A percentile compares a stretch with the other conserved stretches of the same genome.
Conservation (phyloP, 305 asterid species). For the Fraxinus velutina region DNA sequence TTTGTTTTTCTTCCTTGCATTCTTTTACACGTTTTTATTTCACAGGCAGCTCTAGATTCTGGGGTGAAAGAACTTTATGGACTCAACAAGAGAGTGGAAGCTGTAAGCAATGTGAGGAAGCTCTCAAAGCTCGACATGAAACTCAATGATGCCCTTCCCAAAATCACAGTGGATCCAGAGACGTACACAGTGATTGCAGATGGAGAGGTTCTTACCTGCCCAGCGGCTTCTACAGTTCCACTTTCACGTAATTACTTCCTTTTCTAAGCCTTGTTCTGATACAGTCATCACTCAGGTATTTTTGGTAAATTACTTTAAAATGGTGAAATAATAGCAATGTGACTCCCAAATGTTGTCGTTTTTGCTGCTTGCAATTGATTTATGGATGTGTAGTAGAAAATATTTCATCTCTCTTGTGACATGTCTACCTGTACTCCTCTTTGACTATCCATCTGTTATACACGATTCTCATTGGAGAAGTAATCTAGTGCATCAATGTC, state of each 20-base stretch:
- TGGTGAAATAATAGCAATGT: not conserved
- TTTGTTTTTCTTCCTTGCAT: not conserved
- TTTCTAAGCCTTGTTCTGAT: slow-evolving; percentile 37
- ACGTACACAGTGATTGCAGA: slow-evolving; percentile 77
- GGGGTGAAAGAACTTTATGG: slow-evolving; percentile 58
- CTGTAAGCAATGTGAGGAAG: slow-evolving; percentile 63
- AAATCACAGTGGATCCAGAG: slow-evolving; percentile 76
- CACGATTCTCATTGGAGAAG: not conserved
- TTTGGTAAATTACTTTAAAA: not conserved
- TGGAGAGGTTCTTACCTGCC: slow-evolving; percentile 60
- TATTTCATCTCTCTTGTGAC: not conserved
- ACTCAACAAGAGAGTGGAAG: slow-evolving; percentile 68
- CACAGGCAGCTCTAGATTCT: slow-evolving; percentile 52
- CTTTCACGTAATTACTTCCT: slow-evolving; percentile 83
- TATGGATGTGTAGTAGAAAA: not conserved
- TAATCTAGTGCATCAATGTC: not conserved
- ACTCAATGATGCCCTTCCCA: slow-evolving; percentile 77
- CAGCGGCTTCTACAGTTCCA: slow-evolving; percentile 63
- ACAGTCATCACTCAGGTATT: slow-evolving; percentile 1
- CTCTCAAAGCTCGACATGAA: slow-evolving; percentile 87
- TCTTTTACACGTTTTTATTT: not conserved
- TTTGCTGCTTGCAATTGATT: not conserved
- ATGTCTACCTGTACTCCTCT: not conserved
- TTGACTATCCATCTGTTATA: not conserved
- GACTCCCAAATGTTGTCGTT: not conserved